A percentile compares a stretch with the other conserved stretches of the same genome.
Evolutionary conservation across 2,329 filamentous ascomycete species (phyloP).

Genomic region (Ophiostoma australiae): DNA sequence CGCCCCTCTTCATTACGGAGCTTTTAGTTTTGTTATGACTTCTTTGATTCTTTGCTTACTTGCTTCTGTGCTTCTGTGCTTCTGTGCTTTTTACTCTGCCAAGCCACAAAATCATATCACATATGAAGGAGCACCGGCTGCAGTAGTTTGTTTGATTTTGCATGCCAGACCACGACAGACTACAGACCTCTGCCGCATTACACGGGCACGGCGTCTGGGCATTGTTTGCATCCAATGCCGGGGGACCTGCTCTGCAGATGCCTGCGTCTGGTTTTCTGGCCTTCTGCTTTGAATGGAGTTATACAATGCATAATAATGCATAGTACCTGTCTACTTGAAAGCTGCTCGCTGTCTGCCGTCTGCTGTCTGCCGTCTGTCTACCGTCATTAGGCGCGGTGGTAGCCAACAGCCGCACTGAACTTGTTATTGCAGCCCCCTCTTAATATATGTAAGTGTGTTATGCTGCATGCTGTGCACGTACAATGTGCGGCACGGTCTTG

Average conservation of each 20-base stretch:
- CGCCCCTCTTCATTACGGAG: background rate
- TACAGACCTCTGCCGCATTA: background rate
- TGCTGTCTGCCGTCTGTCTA: background rate
- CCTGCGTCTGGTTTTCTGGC: background rate
- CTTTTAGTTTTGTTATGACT: background rate
- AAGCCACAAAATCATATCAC: background rate
- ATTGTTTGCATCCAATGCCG: background rate
- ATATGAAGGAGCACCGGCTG: background rate
- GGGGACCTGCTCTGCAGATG: background rate
- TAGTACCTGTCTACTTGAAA: background rate
- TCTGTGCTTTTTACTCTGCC: too few species aligned
- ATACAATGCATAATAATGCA: background rate
- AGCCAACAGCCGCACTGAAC: constrained; percentile 20
- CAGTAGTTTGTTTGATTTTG: background rate
- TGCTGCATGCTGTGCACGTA: constrained; percentile 19
- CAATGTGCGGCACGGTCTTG: constrained; percentile 15
- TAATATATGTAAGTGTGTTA: constrained; percentile 1
- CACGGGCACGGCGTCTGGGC: background rate
- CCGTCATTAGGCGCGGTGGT: background rate
- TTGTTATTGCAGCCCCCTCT: constrained; percentile 6
- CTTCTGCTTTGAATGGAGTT: background rate
- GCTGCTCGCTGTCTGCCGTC: background rate
- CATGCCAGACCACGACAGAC: background rate
- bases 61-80: background rate
- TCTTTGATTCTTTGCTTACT: background rate